phyloP scores from a whole-genome alignment of 1,284 basidiomycete species.

The Caloboletus firmus region DNA sequence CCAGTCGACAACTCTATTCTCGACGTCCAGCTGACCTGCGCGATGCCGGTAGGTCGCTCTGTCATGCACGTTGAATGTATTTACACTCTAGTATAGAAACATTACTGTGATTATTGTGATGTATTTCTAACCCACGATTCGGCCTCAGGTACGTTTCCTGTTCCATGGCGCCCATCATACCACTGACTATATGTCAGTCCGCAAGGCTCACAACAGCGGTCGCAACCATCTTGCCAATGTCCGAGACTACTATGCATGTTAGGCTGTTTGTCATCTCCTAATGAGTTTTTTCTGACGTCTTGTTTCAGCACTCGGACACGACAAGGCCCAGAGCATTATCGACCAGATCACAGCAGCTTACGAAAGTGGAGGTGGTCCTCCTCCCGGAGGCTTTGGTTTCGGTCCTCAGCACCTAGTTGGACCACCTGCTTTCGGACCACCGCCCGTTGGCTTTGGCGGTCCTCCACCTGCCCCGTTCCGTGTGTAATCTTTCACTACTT shows the following conservation, averaged over 20 bases:
- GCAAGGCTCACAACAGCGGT: conserved; percentile 97
- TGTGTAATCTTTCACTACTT: conserved; percentile 4
- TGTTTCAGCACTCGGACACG: conserved; percentile 81
- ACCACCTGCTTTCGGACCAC: conserved; percentile 37
- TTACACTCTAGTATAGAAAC: conserved; percentile 56
- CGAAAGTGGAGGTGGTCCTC: conserved; percentile 81
- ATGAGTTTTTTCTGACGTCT: conserved; percentile 12
- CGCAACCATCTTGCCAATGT: conserved; percentile 97
- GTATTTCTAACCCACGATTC: conserved; percentile 90
- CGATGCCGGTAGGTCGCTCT: conserved; percentile 31
- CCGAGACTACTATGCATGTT: conserved; percentile 94
- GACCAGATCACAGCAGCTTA: conserved; percentile 94
- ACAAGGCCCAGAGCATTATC: conserved; percentile 94
- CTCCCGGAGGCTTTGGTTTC: conserved; percentile 80
- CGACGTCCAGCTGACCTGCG: conserved; percentile 16
- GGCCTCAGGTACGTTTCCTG: conserved; percentile 60
- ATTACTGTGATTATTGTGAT: conserved; percentile 92
- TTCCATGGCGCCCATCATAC: conserved; percentile 6
- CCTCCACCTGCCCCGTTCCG: conserved; percentile 29
- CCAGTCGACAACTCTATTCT: conserved; percentile 4
- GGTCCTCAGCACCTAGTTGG: conserved; percentile 67
- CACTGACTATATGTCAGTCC: conserved; percentile 54
- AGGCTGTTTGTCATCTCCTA: conserved; percentile 27
- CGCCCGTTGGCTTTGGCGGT: conserved; percentile 52
- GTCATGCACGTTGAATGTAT: background rate